Conservation (phyloP, 1,139 yeast genomes). For the Pichia sp. region DNA sequence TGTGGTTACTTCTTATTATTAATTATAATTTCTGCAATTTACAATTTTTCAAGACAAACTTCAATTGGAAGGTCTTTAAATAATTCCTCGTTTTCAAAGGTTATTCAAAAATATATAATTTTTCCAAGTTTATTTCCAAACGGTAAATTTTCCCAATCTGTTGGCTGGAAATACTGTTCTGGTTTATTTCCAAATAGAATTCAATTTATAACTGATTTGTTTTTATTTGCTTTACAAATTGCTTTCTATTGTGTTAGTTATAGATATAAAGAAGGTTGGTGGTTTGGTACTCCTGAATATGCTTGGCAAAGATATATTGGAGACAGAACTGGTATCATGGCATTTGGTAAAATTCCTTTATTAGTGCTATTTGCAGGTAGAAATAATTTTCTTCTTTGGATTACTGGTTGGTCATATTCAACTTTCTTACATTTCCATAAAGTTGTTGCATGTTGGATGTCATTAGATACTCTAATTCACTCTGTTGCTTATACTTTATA, state of each 20-base stretch:
- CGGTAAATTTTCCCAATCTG: constrained; percentile 17
- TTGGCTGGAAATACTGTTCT: constrained; percentile 13
- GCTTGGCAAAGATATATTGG: constrained; percentile 47
- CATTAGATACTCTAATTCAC: constrained; percentile 28
- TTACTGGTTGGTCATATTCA: constrained; percentile 57
- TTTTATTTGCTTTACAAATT: constrained; percentile 15
- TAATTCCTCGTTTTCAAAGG: constrained; percentile 12
- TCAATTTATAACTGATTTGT: constrained; percentile 32
- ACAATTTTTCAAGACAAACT: constrained; percentile 22
- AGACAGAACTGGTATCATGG: constrained; percentile 42
- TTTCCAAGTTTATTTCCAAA: constrained; percentile 21
- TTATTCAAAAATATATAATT: constrained; percentile 20
- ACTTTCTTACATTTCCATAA: constrained; percentile 53
- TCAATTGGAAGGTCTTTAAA: constrained; percentile 15
- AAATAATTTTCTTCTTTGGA: constrained; percentile 50
- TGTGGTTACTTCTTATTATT: constrained; percentile 34
- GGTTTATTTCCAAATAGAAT: constrained; percentile 48
- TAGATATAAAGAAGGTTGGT: constrained; percentile 36
- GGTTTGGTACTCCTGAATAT: constrained; percentile 22
- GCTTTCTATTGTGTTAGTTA: constrained; percentile 39
- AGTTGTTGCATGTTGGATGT: constrained; percentile 50
- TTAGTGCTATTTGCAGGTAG: constrained; percentile 53
- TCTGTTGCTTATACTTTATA: constrained; percentile 21
- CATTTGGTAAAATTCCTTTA: constrained; percentile 41
- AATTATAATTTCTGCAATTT: constrained; percentile 23